A percentile compares a stretch with the other conserved stretches of the same genome.
These are phyloP conservation scores for Naganishia randhawae DNA, from an alignment of 768 basidiomycete genomes.

Conservation along the genomic window DNA sequence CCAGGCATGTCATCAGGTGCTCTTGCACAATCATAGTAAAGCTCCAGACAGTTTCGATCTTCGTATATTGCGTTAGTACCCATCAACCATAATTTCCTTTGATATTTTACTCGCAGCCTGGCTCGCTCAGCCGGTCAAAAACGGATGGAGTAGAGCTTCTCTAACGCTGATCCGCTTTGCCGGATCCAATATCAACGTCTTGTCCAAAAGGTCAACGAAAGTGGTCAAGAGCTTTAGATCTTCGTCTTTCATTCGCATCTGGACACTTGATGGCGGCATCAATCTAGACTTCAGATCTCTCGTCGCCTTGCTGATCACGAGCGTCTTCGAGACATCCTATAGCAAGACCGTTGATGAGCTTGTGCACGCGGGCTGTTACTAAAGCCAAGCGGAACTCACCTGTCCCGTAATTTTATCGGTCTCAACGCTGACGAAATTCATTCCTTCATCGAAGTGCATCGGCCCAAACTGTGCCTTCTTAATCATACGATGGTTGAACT, in stretches of 20 bases:
- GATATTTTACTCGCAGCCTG: background rate
- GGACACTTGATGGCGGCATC: constrained; percentile 68
- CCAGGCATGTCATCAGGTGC: no score
- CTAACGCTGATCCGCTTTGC: constrained; percentile 79
- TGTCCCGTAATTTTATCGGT: constrained; percentile 75
- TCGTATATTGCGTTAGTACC: no score
- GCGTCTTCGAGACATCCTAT: constrained; percentile 76
- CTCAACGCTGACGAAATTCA: constrained; percentile 74
- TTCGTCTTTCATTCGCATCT: constrained; percentile 69
- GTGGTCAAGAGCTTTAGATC: constrained; percentile 64
- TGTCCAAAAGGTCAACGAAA: constrained; percentile 88
- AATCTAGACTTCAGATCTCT: constrained; percentile 76
- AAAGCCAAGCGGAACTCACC: constrained; percentile 57
- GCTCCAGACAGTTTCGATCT: no score
- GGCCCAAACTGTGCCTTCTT: constrained; percentile 91
- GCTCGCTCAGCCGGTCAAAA: constrained; percentile 59
- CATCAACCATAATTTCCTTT: no score
- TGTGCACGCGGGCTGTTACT: no score
- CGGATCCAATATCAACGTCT: constrained; percentile 82
- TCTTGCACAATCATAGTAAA: no score
- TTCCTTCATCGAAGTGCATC: constrained; percentile 88
- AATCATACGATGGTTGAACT: constrained; percentile 88
- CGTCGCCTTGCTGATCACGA: constrained; percentile 76
- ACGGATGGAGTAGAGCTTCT: constrained; percentile 82
- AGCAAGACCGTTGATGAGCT: background rate